phyloP scores from a whole-genome alignment of 441 rosid species.

The Croton laevigatus region DNA sequence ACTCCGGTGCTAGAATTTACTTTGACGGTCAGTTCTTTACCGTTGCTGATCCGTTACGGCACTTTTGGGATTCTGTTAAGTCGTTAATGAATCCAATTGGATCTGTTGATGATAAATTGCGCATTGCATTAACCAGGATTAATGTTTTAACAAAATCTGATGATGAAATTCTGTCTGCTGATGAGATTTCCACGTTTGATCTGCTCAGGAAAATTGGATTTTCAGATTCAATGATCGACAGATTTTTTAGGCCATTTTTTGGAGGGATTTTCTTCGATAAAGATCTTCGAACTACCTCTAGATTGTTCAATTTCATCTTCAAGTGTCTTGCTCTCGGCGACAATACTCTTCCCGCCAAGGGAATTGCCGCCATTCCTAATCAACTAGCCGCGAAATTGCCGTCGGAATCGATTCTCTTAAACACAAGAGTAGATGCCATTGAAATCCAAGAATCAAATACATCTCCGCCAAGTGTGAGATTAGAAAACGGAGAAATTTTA shows the following conservation, averaged over 20 bases:
- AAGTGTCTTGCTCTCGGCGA: slow-evolving; percentile 88
- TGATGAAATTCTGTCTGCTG: slow-evolving; percentile 42
- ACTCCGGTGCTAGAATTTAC: slow-evolving; percentile 75
- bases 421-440: slow-evolving; percentile 52
- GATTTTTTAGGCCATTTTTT: slow-evolving; percentile 79
- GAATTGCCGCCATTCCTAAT: slow-evolving; percentile 71
- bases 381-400: slow-evolving; percentile 65
- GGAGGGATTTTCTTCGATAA: slow-evolving; percentile 88
- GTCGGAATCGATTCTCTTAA: slow-evolving; percentile 41
- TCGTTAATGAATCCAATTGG: slow-evolving; percentile 80
- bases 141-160: slow-evolving; percentile 52
- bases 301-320: slow-evolving; percentile 76
- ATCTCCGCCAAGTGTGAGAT: slow-evolving; percentile 37
- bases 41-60: slow-evolving; percentile 84
- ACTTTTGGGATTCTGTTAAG: slow-evolving; percentile 55
- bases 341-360: slow-evolving; percentile 72
- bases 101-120: slow-evolving; percentile 63
- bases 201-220: slow-evolving; percentile 56
- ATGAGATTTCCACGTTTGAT: slow-evolving; percentile 54
- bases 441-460: slow-evolving; percentile 30
- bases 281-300: slow-evolving; percentile 71
- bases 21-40: slow-evolving; percentile 61
- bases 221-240: slow-evolving; percentile 50
- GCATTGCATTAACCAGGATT: slow-evolving; percentile 61
- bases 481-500: slow-evolving; percentile 48